Percentiles rank a stretch among this genome's conserved stretches.
These are phyloP conservation scores for Leptomonas pyrrhocoris DNA, from an alignment of 208 protist genomes.

Conservation along the genomic window DNA sequence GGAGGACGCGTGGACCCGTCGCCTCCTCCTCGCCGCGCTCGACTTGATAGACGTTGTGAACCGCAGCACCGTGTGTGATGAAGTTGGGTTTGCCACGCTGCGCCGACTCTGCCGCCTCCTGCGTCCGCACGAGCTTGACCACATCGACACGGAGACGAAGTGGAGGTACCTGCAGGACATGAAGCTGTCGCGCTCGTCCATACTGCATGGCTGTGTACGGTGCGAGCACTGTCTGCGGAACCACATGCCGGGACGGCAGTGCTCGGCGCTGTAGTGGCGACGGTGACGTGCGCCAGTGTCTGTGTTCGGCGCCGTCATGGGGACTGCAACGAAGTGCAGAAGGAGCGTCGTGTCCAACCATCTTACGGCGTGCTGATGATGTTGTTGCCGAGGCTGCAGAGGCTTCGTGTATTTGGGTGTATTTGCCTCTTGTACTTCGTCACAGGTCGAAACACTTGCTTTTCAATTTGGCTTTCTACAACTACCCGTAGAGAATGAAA, in stretches of 20 bases:
- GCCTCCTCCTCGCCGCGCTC: constrained; percentile 50
- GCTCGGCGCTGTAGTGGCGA: constrained; percentile 16
- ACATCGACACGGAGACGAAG: constrained; percentile 68
- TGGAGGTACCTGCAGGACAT: constrained; percentile 70
- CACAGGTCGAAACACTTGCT: too few relatives aligned
- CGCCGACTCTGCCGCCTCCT: constrained; percentile 54
- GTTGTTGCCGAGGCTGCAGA: too few relatives aligned
- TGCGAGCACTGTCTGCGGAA: constrained; percentile 39
- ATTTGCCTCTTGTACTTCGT: too few relatives aligned
- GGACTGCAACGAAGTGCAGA: too few relatives aligned
- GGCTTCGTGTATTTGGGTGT: too few relatives aligned
- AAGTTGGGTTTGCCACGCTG: constrained; percentile 69
- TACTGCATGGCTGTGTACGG: constrained; percentile 53
- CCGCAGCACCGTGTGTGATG: constrained; percentile 69
- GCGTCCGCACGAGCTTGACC: constrained; percentile 44
- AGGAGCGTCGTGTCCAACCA: too few relatives aligned
- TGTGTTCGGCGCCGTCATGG: background rate
- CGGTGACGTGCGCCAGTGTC: background rate
- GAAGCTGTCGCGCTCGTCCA: constrained; percentile 62
- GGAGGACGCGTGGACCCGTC: constrained; percentile 39
- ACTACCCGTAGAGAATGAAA: too few relatives aligned
- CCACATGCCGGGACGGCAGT: constrained; percentile 17
- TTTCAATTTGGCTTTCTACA: too few relatives aligned
- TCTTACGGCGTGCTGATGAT: too few relatives aligned
- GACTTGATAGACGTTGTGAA: constrained; percentile 74